Evolutionary conservation across 1,284 basidiomycete genomes (phyloP).

Genomic region (Leccinum idahoense): DNA sequence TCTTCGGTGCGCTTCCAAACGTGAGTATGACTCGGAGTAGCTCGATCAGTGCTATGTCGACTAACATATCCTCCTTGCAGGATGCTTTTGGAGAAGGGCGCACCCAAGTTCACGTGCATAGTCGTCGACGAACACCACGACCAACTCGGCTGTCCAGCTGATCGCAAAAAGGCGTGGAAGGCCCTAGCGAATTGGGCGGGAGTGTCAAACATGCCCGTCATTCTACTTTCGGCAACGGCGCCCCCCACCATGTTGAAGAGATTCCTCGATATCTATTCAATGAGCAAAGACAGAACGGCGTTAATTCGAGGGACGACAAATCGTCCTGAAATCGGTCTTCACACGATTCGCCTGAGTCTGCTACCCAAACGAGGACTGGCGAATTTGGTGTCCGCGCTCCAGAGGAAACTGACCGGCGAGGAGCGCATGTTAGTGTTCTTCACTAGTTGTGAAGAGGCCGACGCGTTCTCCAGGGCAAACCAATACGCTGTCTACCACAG

Average conservation of each 20-base stretch:
- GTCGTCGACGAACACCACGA: conserved; percentile 5
- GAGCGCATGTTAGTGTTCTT: not conserved
- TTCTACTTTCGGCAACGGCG: conserved; percentile 1
- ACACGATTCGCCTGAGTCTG: not conserved
- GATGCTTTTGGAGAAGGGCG: not conserved
- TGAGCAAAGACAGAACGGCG: not conserved
- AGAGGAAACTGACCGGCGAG: not conserved
- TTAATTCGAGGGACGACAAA: not conserved
- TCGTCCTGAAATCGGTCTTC: not conserved
- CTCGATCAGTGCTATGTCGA: not conserved
- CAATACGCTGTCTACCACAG: not conserved
- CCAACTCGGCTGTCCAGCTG: not conserved
- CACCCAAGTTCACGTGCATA: not conserved
- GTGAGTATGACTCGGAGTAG: too few species aligned
- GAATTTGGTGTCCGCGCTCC: too few species aligned
- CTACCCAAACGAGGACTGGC: too few species aligned
- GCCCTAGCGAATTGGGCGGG: not conserved
- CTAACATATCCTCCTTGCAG: not conserved
- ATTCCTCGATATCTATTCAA: not conserved
- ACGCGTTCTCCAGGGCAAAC: not conserved
- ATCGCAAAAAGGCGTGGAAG: not conserved
- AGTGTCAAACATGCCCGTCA: not conserved
- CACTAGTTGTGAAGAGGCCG: not conserved
- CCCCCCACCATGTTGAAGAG: not conserved
- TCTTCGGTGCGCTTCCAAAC: too few species aligned